These are phyloP conservation scores for Anthostomella pinea DNA, from an alignment of 2,329 filamentous ascomycete species.

Conservation along the genomic window DNA sequence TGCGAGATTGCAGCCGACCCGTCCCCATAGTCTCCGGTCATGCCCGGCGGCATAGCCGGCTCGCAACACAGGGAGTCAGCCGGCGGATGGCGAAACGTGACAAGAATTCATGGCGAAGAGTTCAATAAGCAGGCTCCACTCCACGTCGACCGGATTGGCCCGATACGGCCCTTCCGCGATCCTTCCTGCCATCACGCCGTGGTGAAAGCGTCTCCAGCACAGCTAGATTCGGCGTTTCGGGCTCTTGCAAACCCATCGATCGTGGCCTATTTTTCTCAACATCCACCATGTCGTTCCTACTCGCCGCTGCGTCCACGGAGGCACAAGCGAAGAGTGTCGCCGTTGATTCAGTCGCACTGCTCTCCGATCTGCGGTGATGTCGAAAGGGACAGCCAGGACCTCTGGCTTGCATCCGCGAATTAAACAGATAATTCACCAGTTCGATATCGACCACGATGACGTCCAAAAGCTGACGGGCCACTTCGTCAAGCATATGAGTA, in stretches of 20 bases:
- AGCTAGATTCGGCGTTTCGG: no score
- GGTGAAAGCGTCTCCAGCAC: no score
- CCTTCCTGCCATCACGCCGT: no score
- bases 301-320: not conserved
- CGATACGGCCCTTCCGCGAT: not conserved
- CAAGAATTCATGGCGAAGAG: not conserved
- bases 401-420: constrained; percentile 4
- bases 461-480: constrained; percentile 13
- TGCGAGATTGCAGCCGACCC: no score
- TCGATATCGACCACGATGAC: constrained; percentile 7
- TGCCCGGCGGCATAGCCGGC: not conserved
- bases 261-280: no score
- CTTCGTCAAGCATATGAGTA: constrained; percentile 21
- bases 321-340: not conserved
- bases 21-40: not conserved
- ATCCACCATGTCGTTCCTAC: not conserved
- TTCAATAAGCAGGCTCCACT: not conserved
- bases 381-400: not conserved
- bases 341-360: not conserved
- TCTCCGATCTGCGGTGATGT: constrained; percentile 1
- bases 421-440: constrained; percentile 8
- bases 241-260: no score
- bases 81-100: no score
- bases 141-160: not conserved
- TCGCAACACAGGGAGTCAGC: not conserved